A percentile compares a stretch with the other conserved stretches of the same genome.
Conservation (phyloP, 768 basidiomycete genomes). For the Collybiopsis luxurians region DNA sequence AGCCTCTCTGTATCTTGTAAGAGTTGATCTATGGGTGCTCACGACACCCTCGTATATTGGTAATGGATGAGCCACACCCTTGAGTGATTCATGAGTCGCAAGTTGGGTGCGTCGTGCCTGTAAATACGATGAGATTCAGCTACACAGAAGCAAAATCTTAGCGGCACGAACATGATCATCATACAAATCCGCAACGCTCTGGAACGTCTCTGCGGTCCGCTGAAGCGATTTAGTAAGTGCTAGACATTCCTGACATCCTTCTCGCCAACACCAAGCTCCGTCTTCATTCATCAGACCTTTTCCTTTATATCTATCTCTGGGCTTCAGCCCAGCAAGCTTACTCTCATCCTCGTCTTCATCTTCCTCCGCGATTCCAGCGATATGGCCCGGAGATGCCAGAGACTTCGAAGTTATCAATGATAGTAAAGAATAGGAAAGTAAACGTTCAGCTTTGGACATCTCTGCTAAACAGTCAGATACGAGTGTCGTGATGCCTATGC, state of each 20-base stretch:
- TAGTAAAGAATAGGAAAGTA: slow-evolving; percentile 70
- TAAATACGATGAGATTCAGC: slow-evolving; percentile 2
- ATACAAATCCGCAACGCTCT: slow-evolving; percentile 73
- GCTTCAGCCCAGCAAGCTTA: neutral
- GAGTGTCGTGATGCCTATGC: too few relatives aligned
- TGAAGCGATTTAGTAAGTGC: slow-evolving; percentile 76
- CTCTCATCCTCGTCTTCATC: slow-evolving; percentile 29
- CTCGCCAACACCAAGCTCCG: slow-evolving; percentile 87
- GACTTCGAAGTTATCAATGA: slow-evolving; percentile 74
- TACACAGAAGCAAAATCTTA: neutral
- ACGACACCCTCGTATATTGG: slow-evolving; percentile 70
- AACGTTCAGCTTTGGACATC: slow-evolving; percentile 74
- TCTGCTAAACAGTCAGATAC: slow-evolving; percentile 47
- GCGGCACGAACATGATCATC: slow-evolving; percentile 64
- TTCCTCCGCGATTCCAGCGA: slow-evolving; percentile 46
- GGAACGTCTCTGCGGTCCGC: slow-evolving; percentile 68
- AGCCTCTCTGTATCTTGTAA: slow-evolving; percentile 63
- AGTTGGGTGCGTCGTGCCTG: slow-evolving; percentile 76
- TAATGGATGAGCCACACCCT: slow-evolving; percentile 74
- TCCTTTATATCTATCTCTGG: slow-evolving; percentile 25
- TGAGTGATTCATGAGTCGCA: slow-evolving; percentile 71
- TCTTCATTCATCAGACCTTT: slow-evolving; percentile 65
- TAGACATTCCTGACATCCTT: slow-evolving; percentile 76
- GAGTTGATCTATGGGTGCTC: slow-evolving; percentile 72
- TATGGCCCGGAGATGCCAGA: slow-evolving; percentile 35